phyloP scores from a whole-genome alignment of 805 yeast species.

The Cyberlindnera americana region DNA sequence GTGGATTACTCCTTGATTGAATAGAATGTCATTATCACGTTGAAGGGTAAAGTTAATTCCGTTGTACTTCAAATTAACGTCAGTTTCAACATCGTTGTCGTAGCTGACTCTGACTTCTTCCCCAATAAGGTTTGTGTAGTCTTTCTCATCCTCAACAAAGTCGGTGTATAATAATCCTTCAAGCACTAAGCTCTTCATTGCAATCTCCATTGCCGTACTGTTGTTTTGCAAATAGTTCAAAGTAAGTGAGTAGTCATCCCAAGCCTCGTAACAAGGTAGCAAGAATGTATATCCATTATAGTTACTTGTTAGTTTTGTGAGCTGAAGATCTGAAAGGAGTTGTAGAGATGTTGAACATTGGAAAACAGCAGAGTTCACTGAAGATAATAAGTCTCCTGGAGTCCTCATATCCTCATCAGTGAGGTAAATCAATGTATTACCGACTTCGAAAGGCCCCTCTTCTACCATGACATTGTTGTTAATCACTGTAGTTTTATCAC shows the following conservation, averaged over 20 bases:
- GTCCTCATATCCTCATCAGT: slow-evolving; percentile 55
- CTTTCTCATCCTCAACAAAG: slow-evolving; percentile 31
- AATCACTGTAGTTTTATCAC: slow-evolving; percentile 34
- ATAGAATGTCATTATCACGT: slow-evolving; percentile 61
- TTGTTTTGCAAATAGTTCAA: slow-evolving; percentile 55
- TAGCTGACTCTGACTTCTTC: slow-evolving; percentile 17
- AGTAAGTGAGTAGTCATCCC: slow-evolving; percentile 62
- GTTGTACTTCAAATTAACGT: slow-evolving; percentile 22
- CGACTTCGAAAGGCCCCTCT: slow-evolving; percentile 45
- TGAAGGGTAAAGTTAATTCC: slow-evolving; percentile 21
- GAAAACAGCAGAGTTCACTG: slow-evolving; percentile 55
- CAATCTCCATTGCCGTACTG: slow-evolving; percentile 42
- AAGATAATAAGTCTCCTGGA: slow-evolving; percentile 61
- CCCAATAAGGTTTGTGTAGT: slow-evolving; percentile 31
- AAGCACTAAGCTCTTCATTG: slow-evolving; percentile 58
- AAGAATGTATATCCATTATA: slow-evolving; percentile 68
- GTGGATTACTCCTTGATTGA: slow-evolving; percentile 83
- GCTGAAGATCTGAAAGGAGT: slow-evolving; percentile 48
- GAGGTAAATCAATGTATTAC: slow-evolving; percentile 63
- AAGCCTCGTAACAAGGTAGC: slow-evolving; percentile 72
- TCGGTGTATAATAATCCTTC: slow-evolving; percentile 69
- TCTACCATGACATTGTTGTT: slow-evolving; percentile 55
- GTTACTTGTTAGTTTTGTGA: slow-evolving; percentile 52
- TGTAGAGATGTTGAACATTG: slow-evolving; percentile 64
- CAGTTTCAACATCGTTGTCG: slow-evolving; percentile 19